These are phyloP conservation scores for Musa troglodytarum DNA, from an alignment of 176 grass and related monocot genomes.

Conservation along the genomic window DNA sequence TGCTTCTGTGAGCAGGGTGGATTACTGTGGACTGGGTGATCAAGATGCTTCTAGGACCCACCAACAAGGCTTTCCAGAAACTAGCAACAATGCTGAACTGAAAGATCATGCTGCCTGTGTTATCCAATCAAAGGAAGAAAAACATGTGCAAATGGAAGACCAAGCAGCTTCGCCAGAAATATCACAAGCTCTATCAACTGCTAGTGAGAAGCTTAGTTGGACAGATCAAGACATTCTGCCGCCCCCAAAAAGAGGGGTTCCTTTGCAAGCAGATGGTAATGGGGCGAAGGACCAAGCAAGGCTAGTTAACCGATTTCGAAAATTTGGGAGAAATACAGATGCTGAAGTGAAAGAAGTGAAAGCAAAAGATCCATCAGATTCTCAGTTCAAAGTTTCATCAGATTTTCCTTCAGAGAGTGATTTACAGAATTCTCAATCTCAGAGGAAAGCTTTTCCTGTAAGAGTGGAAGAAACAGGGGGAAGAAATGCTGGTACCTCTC, in stretches of 20 bases:
- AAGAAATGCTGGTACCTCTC: constrained; percentile 30
- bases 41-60: constrained; percentile 30
- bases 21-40: constrained; percentile 21
- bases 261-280: constrained; percentile 26
- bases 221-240: constrained; percentile 31
- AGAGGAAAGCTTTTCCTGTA: constrained; percentile 28
- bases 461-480: constrained; percentile 34
- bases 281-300: constrained; percentile 30
- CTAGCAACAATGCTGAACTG: constrained; percentile 13
- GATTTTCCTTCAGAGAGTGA: constrained; percentile 34
- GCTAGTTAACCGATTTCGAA: constrained; percentile 5
- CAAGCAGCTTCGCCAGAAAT: constrained; percentile 23
- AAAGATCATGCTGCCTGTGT: constrained; percentile 29
- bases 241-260: constrained; percentile 30
- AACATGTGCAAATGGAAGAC: constrained; percentile 25
- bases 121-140: constrained; percentile 10
- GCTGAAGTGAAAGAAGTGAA: constrained; percentile 38
- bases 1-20: neutral
- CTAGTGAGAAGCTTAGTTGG: constrained; percentile 26
- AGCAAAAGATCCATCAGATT: constrained; percentile 34
- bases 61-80: constrained; percentile 38
- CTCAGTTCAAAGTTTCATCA: constrained; percentile 34
- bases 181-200: constrained; percentile 19
- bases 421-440: constrained; percentile 25
- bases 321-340: constrained; percentile 31